These are phyloP conservation scores for Aspergillus sp. DNA, from an alignment of 2,329 filamentous ascomycete species.

Conservation along the genomic window DNA sequence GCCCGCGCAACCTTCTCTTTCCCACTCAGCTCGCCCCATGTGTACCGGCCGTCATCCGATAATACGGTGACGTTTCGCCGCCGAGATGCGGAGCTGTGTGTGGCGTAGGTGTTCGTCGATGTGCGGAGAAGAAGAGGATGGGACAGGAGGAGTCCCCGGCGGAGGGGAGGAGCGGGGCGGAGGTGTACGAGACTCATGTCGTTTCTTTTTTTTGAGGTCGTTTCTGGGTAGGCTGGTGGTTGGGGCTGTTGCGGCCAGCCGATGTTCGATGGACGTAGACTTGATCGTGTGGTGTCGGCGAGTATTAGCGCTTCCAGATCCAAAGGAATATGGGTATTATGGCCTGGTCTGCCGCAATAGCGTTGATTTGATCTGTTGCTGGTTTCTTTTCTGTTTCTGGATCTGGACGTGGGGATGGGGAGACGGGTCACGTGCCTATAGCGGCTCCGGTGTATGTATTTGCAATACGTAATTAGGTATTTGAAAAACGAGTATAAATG, in stretches of 20 bases:
- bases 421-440: constrained; percentile 21
- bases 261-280: constrained; percentile 13
- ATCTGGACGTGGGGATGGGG: constrained; percentile 15
- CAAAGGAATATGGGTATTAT: neutral
- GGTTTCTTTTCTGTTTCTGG: constrained; percentile 3
- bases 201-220: neutral
- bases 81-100: constrained; percentile 53
- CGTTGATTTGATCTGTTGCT: neutral
- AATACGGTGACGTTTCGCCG: constrained; percentile 73
- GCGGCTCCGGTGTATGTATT: constrained; percentile 10
- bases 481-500: neutral
- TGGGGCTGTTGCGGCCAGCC: constrained; percentile 11
- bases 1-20: constrained; percentile 79
- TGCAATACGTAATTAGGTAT: constrained; percentile 15
- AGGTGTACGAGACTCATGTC: constrained; percentile 18
- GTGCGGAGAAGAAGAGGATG: constrained; percentile 38
- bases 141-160: constrained; percentile 20
- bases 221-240: neutral
- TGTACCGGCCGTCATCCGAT: constrained; percentile 79
- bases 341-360: neutral
- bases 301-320: neutral
- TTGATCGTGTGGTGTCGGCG: neutral
- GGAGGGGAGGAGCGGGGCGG: constrained; percentile 14
- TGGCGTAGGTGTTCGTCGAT: constrained; percentile 34
- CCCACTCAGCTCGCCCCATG: constrained; percentile 73